Base-by-base conservation (phyloP, 2,329 filamentous ascomycete genomes). In the Blumeria graminis region DNA sequence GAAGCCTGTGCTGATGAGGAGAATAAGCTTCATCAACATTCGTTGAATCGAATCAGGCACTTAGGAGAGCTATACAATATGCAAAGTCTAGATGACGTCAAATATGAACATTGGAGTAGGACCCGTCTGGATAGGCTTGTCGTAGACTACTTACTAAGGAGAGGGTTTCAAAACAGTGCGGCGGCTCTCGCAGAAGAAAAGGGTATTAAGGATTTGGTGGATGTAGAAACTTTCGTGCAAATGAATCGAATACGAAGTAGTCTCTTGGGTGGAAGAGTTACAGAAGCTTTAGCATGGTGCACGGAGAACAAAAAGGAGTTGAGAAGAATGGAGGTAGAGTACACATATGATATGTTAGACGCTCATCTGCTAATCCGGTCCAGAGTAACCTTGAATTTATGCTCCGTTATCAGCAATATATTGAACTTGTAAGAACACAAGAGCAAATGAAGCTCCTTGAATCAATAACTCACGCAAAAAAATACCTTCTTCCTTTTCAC, bases 381-480 rank as follows among this genome's bases (percentile, higher is more conserved):
- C 62, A 87, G 75, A 87, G 82, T 64, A 85, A 84, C 61, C 76
- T 98, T 14, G 92, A 98, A 68, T 94, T 94, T 65, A 86, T 94
- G 74, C 76, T 98, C 46, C 82, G 92, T 11, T 76, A 93, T 63
- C 92, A 98, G 68, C 89, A 96, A 67, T 96, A 89, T 67, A 89
- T 96, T 63, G 92, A 96, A 69, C 75, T 96, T 59, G 80, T 94
- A 58, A 76, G 90, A 58, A 78, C 75, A 41, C 77, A 77, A 56
- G 74, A 81, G 4, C 72, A 76, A 28, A 66, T 71, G 6, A 87
- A 83, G 65, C 73, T 84, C 48, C 69, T 80, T 52, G 88, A 95
- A 60, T 88, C 89, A 11, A 84, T 88, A 59, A 68, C 74, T 28
- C 86, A 96, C 70, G 88, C 88, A 32, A 83, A 81, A 65, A 94